Evolutionary conservation across 208 protist species (phyloP).

Genomic region (Leishmania tropica): DNA sequence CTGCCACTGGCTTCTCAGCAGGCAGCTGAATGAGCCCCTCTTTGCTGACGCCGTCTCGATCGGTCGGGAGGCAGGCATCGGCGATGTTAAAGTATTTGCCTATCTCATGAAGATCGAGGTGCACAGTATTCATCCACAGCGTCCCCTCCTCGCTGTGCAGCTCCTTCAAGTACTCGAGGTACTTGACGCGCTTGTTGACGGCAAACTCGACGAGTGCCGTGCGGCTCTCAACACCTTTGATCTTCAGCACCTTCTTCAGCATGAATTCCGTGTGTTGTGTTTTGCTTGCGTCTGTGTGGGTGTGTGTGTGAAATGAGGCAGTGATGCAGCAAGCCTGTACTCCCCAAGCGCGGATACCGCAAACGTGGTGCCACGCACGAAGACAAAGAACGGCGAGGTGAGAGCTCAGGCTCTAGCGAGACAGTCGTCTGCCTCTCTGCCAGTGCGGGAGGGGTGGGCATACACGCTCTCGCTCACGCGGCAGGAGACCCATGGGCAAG

Average conservation of each 20-base stretch:
- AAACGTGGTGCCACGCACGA: not conserved
- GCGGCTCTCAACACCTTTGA: conserved; percentile 49
- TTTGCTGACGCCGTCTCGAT: conserved; percentile 7
- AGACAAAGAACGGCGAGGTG: not conserved
- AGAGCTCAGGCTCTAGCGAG: not conserved
- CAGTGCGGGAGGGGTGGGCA: not conserved
- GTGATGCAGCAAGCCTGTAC: not conserved
- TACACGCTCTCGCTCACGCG: not conserved
- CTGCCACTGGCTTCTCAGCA: not conserved
- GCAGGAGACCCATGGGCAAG: not conserved
- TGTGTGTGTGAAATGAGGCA: not conserved
- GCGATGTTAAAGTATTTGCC: conserved; percentile 30
- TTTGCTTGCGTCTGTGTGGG: not conserved
- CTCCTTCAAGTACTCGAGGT: conserved; percentile 67
- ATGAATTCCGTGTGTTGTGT: conserved; percentile 10
- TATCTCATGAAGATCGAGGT: conserved; percentile 41
- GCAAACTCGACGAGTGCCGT: conserved; percentile 67
- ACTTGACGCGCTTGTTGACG: conserved; percentile 69
- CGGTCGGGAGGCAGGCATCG: conserved; percentile 24
- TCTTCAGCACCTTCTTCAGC: conserved; percentile 58
- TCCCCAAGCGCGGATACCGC: not conserved
- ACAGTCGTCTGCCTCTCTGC: not conserved
- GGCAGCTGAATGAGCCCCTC: conserved; percentile 25
- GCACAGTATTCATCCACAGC: conserved; percentile 82
- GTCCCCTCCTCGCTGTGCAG: conserved; percentile 60